These are phyloP conservation scores for Botrytis hyacinthi DNA, from an alignment of 2,329 filamentous ascomycete genomes.

Conservation along the genomic window DNA sequence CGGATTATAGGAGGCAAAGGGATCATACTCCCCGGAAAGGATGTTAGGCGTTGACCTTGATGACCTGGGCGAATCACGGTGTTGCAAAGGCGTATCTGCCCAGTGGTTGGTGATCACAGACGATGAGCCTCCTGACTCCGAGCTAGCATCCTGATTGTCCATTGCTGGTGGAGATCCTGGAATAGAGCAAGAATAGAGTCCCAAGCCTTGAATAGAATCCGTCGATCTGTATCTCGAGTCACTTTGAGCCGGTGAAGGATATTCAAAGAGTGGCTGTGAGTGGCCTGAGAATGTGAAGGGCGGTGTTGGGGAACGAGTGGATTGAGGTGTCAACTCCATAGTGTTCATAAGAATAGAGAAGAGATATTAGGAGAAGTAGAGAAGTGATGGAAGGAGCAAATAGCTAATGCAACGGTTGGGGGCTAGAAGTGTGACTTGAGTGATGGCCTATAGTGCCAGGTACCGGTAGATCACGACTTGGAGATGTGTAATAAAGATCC, in stretches of 20 bases:
- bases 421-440: constrained; percentile 18
- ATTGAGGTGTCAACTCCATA: constrained; percentile 39
- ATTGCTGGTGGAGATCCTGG: constrained; percentile 30
- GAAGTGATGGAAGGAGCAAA: constrained; percentile 22
- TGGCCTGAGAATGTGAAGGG: constrained; percentile 35
- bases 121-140: constrained; percentile 29
- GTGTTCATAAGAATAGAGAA: constrained; percentile 26
- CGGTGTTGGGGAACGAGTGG: constrained; percentile 36
- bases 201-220: constrained; percentile 35
- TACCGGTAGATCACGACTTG: constrained; percentile 2
- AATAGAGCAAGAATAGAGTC: constrained; percentile 37
- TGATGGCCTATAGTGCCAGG: constrained; percentile 1
- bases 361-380: constrained; percentile 19
- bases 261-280: constrained; percentile 38
- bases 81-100: constrained; percentile 32
- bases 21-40: constrained; percentile 51
- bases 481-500: constrained; percentile 13
- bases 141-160: constrained; percentile 26
- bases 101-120: constrained; percentile 32
- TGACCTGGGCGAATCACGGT: constrained; percentile 32
- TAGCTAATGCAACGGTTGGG: constrained; percentile 20
- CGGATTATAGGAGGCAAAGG: constrained; percentile 49
- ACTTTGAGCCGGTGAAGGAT: constrained; percentile 39
- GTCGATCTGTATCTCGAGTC: constrained; percentile 35
- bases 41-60: constrained; percentile 43